These are phyloP conservation scores for Jacaranda mimosifolia DNA, from an alignment of 257 asterid species.

Conservation along the genomic window DNA sequence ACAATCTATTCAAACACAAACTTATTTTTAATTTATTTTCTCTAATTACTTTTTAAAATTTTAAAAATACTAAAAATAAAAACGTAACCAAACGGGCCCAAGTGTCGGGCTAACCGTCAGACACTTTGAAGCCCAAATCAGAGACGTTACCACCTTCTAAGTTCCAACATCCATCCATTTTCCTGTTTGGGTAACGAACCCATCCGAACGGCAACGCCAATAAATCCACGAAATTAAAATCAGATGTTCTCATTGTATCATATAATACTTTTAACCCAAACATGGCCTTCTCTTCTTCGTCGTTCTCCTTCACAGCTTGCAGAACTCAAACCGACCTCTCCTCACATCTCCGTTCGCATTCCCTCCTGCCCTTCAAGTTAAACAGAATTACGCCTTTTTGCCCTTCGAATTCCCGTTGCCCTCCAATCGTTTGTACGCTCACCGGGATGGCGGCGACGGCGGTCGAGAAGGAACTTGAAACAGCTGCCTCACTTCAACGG, in stretches of 20 bases:
- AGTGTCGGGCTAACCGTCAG: no score
- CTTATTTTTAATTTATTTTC: no score
- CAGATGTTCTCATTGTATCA: background rate
- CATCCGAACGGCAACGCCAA: background rate
- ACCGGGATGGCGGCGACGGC: slow-evolving; percentile 51
- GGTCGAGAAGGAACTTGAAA: slow-evolving; percentile 45
- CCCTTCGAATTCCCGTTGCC: slow-evolving; percentile 34
- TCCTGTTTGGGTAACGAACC: slow-evolving; percentile 17
- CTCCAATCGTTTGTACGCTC: slow-evolving; percentile 44
- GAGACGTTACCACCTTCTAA: no score
- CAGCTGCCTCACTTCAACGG: slow-evolving; percentile 45
- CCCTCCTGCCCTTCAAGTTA: slow-evolving; percentile 38
- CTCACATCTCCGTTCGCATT: slow-evolving; percentile 41
- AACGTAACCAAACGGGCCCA: no score
- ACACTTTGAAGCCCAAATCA: no score
- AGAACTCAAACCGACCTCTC: slow-evolving; percentile 50
- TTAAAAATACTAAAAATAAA: no score
- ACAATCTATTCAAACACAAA: no score
- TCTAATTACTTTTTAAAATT: no score
- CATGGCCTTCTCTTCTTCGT: slow-evolving; percentile 51
- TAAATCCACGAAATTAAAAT: background rate
- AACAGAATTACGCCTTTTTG: slow-evolving; percentile 13
- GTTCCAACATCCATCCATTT: no score
- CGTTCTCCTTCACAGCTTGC: slow-evolving; percentile 40
- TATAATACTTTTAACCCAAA: slow-evolving; percentile 26